Percentiles rank a stretch among this genome's conserved stretches.
phyloP scores from a whole-genome alignment of 2,329 filamentous ascomycete species.

The Esteya vermicola region DNA sequence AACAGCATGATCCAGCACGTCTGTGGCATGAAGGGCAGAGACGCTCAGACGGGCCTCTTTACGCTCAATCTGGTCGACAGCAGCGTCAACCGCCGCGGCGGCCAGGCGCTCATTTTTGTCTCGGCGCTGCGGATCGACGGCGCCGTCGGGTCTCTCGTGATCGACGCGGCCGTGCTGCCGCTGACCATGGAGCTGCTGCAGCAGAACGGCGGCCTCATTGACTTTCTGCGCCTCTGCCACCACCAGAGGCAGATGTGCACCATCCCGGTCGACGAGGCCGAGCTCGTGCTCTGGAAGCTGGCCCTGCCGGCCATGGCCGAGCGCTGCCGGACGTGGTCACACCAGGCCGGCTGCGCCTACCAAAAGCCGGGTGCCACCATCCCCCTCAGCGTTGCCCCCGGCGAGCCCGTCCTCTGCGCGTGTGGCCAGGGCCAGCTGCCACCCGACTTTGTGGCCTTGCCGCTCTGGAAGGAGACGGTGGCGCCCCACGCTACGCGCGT shows the following conservation, averaged over 20 bases:
- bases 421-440: conserved; percentile 31
- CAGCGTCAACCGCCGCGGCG: conserved; percentile 20
- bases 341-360: conserved; percentile 29
- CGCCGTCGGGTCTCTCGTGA: conserved; percentile 24
- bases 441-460: conserved; percentile 22
- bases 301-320: conserved; percentile 28
- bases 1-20: conserved; percentile 31
- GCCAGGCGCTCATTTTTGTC: conserved; percentile 26
- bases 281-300: conserved; percentile 37
- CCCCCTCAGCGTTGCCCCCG: conserved; percentile 23
- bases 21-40: conserved; percentile 28
- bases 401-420: conserved; percentile 25
- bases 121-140: conserved; percentile 29
- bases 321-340: conserved; percentile 33
- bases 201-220: conserved; percentile 16
- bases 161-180: conserved; percentile 33
- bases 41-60: conserved; percentile 31
- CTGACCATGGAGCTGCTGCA: conserved; percentile 22
- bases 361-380: conserved; percentile 17
- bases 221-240: conserved; percentile 23
- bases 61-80: conserved; percentile 23
- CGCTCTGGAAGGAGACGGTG: conserved; percentile 26
- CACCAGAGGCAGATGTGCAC: conserved; percentile 20
- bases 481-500: conserved; percentile 33
- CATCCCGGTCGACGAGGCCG: conserved; percentile 33